Percentiles rank a stretch among this genome's conserved stretches.
Conservation (phyloP, 495 filamentous ascomycete species). For the Penicillium paxilli region DNA sequence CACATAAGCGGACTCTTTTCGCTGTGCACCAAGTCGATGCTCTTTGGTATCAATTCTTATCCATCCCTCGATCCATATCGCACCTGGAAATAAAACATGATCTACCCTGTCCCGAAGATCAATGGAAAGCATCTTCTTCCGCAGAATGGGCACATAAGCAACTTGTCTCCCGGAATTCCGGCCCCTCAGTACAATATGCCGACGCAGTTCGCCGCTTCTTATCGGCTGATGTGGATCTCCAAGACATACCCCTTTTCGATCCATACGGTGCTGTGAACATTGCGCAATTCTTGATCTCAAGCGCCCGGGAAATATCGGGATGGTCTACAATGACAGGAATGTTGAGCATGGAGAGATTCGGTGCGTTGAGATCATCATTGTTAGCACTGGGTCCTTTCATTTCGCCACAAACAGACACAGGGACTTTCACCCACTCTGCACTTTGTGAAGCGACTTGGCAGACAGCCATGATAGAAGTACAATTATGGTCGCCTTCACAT, state of each 20-base stretch:
- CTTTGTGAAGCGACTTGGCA: slow-evolving; percentile 35
- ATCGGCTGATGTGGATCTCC: slow-evolving; percentile 21
- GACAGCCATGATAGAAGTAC: slow-evolving; percentile 38
- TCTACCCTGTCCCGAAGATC: slow-evolving; percentile 30
- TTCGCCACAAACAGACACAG: slow-evolving; percentile 7
- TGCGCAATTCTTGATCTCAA: slow-evolving; percentile 38
- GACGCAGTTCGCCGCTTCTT: slow-evolving; percentile 36
- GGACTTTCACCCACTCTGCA: neutral
- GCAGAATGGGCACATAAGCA: slow-evolving; percentile 36
- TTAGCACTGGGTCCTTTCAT: slow-evolving; percentile 29
- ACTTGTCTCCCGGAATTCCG: slow-evolving; percentile 16
- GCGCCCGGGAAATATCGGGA: slow-evolving; percentile 37
- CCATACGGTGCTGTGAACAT: slow-evolving; percentile 40
- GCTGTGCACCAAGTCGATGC: slow-evolving; percentile 41
- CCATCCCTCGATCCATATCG: slow-evolving; percentile 34
- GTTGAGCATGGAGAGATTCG: slow-evolving; percentile 35
- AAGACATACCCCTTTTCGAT: slow-evolving; percentile 27
- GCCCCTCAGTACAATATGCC: slow-evolving; percentile 26
- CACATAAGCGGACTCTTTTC: slow-evolving; percentile 36
- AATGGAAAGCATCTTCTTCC: slow-evolving; percentile 29
- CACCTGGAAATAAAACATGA: slow-evolving; percentile 41
- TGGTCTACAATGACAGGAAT: slow-evolving; percentile 42
- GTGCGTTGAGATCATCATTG: slow-evolving; percentile 31
- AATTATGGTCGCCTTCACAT: slow-evolving; percentile 38
- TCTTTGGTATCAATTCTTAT: slow-evolving; percentile 39